phyloP scores from a whole-genome alignment of 2,329 filamentous ascomycete species.

The Metarhizium guizhouense region DNA sequence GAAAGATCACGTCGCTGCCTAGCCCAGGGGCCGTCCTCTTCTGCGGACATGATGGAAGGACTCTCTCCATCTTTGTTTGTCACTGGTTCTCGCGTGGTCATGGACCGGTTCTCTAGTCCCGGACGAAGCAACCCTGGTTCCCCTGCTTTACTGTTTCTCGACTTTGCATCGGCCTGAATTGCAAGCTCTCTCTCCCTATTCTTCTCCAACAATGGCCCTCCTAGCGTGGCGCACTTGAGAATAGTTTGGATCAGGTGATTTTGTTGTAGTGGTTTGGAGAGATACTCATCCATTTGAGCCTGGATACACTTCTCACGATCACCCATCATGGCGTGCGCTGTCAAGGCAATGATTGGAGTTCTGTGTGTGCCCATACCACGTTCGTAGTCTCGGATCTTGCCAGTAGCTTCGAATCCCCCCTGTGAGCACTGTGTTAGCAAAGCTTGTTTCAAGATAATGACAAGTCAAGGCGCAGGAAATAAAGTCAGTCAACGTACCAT shows the following conservation, averaged over 20 bases:
- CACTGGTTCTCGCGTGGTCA: conserved; percentile 58
- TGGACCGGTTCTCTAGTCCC: conserved; percentile 48
- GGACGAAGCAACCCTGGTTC: conserved; percentile 28
- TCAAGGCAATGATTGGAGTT: conserved; percentile 93
- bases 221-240: conserved; percentile 88
- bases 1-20: conserved; percentile 38
- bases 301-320: conserved; percentile 97
- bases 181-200: conserved; percentile 53
- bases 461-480: not conserved
- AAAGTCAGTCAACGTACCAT: conserved; percentile 52
- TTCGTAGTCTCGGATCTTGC: conserved; percentile 94
- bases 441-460: not conserved
- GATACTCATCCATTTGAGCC: conserved; percentile 98
- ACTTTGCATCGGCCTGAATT: conserved; percentile 40
- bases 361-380: conserved; percentile 68
- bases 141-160: conserved; percentile 29
- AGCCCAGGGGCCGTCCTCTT: conserved; percentile 35
- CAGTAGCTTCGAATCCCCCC: conserved; percentile 95
- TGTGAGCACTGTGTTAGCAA: conserved; percentile 31
- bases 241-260: conserved; percentile 98
- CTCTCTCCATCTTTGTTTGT: conserved; percentile 48
- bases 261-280: conserved; percentile 93
- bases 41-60: conserved; percentile 45
- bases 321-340: conserved; percentile 96
- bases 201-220: conserved; percentile 72